Evolutionary conservation across 2,329 filamentous ascomycete genomes (phyloP), one percentile per base, ranked within the genome.

Genomic region (Diaporthe citri): DNA sequence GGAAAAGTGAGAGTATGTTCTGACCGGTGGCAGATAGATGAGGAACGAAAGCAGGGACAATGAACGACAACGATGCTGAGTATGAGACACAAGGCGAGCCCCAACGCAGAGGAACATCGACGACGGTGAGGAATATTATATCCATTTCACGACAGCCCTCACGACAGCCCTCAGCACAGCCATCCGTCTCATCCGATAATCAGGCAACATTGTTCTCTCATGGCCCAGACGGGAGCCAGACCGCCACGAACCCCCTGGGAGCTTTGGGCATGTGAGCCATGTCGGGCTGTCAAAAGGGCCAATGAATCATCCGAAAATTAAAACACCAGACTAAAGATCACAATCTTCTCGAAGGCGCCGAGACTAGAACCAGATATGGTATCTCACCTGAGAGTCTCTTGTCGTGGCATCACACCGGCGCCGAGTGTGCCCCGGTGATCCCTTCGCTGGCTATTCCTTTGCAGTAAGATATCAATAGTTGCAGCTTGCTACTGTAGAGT

Each of bases 231-330:
- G 46, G 48, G 34, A 69, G 64, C 48, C 46, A 69, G 48, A 69
- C 64, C 64, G 64, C 64, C 64, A 69, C 64, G 64, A 69, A 12
- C 48, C 64, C 64, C 64, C 34, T 67, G 46, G 46, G 48, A 41
- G 64, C 34, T 41, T 55, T 55, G 64, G 34, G 48, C 64, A 55
- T 51, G 46, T 41, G 48, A 69, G 64, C 62, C 48, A 41, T 28
- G 28, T 55, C 34, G 64, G 64, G 34, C 34, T 69, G n/a, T 55
- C 64, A 69, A 69, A 6, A 69, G 20, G 46, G 46, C 64, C 64
- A 69, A 69, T 69, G 48, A 69, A 69, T 55, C 64, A 69, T 69
- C 64, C 48, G 34, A 69, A 41, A 69, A 55, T 20, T n/a, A 10
- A 69, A 69, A 69, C 64, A 31, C 15, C 22, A 69, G 34, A 31